Evolutionary conservation across 805 yeast species (phyloP).

Genomic region (Candida taoyuanica): DNA sequence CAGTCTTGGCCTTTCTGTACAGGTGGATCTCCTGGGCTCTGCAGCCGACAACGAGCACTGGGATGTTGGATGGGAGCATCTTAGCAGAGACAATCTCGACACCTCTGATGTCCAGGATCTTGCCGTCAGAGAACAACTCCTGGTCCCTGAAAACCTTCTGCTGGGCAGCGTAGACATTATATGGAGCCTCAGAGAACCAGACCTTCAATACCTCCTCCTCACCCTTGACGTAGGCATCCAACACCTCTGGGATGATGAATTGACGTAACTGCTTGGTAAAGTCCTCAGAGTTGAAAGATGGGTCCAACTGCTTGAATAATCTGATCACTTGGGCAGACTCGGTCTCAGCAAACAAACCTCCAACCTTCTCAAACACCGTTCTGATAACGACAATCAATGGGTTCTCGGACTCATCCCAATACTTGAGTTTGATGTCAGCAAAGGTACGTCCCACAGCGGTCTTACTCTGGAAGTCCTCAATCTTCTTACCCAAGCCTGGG

Average conservation of each 20-base stretch:
- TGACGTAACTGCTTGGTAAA: constrained; percentile 83
- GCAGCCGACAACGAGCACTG: constrained; percentile 89
- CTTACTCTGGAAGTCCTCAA: constrained; percentile 62
- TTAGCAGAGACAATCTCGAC: constrained; percentile 89
- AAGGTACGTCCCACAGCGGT: constrained; percentile 65
- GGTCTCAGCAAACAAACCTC: constrained; percentile 84
- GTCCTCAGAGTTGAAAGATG: constrained; percentile 72
- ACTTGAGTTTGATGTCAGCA: constrained; percentile 37
- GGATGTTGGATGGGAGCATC: constrained; percentile 82
- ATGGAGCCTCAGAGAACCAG: constrained; percentile 98
- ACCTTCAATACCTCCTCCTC: constrained; percentile 75
- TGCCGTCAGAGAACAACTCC: constrained; percentile 86
- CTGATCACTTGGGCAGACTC: constrained; percentile 91
- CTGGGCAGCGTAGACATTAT: constrained; percentile 87
- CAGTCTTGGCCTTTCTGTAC: constrained; percentile 85
- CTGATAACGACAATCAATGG: constrained; percentile 80
- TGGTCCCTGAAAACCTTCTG: constrained; percentile 90
- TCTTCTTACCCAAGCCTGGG: constrained; percentile 58
- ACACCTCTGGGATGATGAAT: constrained; percentile 88
- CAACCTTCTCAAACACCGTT: constrained; percentile 71
- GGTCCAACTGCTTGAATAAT: constrained; percentile 85
- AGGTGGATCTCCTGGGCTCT: constrained; percentile 94
- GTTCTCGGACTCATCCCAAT: constrained; percentile 15
- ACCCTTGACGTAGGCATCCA: constrained; percentile 92
- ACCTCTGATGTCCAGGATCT: constrained; percentile 89